Conservation (phyloP, 257 asterid genomes). For the Solanum bukasovii region DNA sequence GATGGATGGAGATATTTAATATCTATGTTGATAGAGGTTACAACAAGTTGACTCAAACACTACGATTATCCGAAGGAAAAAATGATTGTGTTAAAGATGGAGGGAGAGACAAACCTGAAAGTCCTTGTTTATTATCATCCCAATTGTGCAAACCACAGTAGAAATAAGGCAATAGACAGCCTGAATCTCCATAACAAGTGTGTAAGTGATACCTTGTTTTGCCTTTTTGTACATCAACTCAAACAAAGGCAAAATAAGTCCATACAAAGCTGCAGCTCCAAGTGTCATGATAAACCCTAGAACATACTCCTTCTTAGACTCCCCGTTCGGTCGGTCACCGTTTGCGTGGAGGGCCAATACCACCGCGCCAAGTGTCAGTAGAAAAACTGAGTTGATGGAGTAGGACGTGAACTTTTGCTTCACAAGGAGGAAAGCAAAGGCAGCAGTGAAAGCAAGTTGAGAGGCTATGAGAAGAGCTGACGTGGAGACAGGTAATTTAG, state of each 20-base stretch:
- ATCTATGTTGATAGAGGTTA: background rate
- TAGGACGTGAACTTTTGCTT: constrained; percentile 8
- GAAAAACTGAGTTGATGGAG: constrained; percentile 5
- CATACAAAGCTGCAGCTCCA: constrained; percentile 21
- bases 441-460: constrained; percentile 21
- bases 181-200: background rate
- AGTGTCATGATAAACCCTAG: constrained; percentile 18
- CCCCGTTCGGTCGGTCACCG: constrained; percentile 9
- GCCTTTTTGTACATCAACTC: background rate
- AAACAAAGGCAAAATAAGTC: constrained; percentile 2
- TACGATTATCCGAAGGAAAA: rapidly evolving
- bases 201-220: background rate
- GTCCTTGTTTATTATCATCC: background rate
- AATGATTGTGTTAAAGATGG: background rate
- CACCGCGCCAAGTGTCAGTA: constrained; percentile 13
- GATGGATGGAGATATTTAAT: rapidly evolving
- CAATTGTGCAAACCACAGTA: background rate
- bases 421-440: constrained; percentile 17
- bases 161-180: background rate
- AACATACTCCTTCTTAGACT: constrained; percentile 6
- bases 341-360: constrained; percentile 16
- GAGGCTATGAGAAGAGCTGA: constrained; percentile 19
- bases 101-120: background rate
- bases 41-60: background rate
- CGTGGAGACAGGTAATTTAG: constrained; percentile 12